Percentiles rank a stretch among this genome's conserved stretches.
Conservation (phyloP, 2,329 filamentous ascomycete species). For the Trichoderma afroharzianum region DNA sequence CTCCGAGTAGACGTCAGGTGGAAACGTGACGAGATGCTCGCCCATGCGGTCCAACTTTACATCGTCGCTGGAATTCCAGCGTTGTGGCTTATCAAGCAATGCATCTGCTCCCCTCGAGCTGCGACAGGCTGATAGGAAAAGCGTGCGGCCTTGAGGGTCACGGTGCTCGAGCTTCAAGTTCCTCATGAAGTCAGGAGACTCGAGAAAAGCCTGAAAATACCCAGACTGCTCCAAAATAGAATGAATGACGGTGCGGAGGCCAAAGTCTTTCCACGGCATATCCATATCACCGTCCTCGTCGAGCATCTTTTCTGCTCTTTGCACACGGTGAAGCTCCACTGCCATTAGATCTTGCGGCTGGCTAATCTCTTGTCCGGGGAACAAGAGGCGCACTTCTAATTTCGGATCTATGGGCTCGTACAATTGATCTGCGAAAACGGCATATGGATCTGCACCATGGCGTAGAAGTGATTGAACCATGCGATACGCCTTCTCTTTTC, state of each 20-base stretch:
- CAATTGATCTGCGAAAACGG: background rate
- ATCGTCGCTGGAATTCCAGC: background rate
- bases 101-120: background rate
- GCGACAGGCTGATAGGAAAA: background rate
- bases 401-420: background rate
- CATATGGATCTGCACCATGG: background rate
- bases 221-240: background rate
- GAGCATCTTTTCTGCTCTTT: background rate
- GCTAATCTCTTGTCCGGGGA: background rate
- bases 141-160: background rate
- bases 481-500: background rate
- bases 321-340: background rate
- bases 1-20: background rate
- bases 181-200: background rate
- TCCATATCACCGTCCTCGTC: background rate
- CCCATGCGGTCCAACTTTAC: background rate
- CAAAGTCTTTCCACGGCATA: background rate
- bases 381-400: background rate
- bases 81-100: background rate
- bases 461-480: background rate
- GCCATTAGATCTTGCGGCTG: background rate
- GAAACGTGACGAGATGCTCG: background rate
- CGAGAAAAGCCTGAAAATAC: background rate
- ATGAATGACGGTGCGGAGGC: background rate
- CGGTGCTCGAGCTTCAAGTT: background rate